Conservation (phyloP, 805 yeast genomes). For the Clavispora vitiphila region DNA sequence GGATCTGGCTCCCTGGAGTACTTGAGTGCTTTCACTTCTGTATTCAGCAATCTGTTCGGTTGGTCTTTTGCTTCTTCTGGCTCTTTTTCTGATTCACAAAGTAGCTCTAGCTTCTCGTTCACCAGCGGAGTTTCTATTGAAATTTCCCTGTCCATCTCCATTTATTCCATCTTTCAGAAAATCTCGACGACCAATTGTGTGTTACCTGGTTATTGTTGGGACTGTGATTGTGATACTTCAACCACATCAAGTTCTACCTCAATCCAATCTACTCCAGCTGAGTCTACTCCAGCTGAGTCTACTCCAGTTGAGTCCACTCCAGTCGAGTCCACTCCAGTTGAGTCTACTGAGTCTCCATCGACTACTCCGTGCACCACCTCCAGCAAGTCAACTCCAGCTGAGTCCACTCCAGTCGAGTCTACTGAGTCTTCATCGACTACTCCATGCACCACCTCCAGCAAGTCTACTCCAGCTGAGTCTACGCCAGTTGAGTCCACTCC, state of each 20-base stretch:
- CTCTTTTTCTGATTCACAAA: neutral
- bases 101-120: neutral
- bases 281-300: neutral
- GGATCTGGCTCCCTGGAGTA: neutral
- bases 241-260: neutral
- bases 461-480: neutral
- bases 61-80: neutral
- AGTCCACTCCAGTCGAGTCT: neutral
- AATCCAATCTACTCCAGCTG: neutral
- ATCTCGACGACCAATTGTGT: neutral
- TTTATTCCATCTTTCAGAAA: neutral
- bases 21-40: neutral
- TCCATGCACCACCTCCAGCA: too few species aligned
- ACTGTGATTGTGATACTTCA: neutral
- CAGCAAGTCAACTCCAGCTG: neutral
- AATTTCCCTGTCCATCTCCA: neutral
- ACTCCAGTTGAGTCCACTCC: neutral
- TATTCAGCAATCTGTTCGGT: neutral
- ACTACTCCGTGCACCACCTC: neutral
- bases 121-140: neutral
- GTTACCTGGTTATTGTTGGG: neutral
- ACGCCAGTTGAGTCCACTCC: neutral
- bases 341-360: neutral
- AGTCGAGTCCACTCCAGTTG: neutral
- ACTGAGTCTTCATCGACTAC: too few species aligned